Evolutionary conservation across 2,329 filamentous ascomycete genomes (phyloP), one percentile per base, ranked within the genome.

Genomic region (Claviceps sp.): DNA sequence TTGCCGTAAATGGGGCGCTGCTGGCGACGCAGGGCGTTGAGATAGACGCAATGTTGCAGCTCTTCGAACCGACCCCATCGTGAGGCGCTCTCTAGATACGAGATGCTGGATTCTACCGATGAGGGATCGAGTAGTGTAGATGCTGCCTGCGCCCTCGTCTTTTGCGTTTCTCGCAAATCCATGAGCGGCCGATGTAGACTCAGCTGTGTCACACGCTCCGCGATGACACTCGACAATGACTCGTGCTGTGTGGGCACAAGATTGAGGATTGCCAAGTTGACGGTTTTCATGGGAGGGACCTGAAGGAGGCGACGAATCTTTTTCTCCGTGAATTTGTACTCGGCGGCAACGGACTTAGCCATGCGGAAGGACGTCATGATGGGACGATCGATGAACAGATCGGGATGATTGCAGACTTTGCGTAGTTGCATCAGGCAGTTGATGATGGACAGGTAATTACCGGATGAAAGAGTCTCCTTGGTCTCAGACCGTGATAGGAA

Each of bases 291-390:
- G 0, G 78, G 76, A 47, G 80, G 73, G 39, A 78, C 69, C 19
- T 76, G 72, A n/a, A 88, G 69, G 6, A 94, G 66, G 16, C 78
- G 78, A 49, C 75, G 76, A 19, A 97, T 71, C 26, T 87, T 73
- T 2, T 80, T 70, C 56, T 94, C 87, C 37, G 84, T 86, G 50
- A 80, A 73, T 59, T 85, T 82, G 61, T 84, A 97, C 39, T 85
- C 80, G 2, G 85, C 81, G 8, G 83, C 73, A 2, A 89, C 82
- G 2, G 90, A 94, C 56, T 77, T 85, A 26, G 80, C 76, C 85
- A 97, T 95, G 3, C 89, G 88, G 66, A 96, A 95, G 1, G 93
- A 97, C 0, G 91, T 98, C 69, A 95, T 93, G 61, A 98, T 97
- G 1, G 89, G 90, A 16, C 93, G 82, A 54, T 95, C 95, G 59